Base-by-base conservation (phyloP, 805 yeast genomes). In the Zygosaccharomyces bailii region DNA sequence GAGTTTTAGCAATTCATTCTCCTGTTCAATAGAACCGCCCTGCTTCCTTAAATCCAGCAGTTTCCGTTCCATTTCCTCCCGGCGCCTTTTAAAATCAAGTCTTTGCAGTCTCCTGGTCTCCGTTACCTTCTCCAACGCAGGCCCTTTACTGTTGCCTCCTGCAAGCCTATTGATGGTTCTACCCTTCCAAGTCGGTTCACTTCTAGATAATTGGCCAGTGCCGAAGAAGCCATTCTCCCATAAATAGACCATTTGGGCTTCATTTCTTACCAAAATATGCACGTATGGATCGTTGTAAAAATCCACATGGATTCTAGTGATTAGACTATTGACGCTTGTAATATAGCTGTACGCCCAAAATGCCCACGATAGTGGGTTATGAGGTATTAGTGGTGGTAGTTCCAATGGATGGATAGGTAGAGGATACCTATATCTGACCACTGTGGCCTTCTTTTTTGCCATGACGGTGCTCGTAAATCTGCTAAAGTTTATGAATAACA, bases 171-270 rank as follows among this genome's bases (percentile, higher is more conserved):
- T 70, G 24, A 68, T 65, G 1, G 87, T 79, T 43, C 97, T 72
- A n/a, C 69, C 71, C 35, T 60, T 65, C 97, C 98, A 93, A 0
- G 96, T 79, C 0, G 99, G 96, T 59, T 93, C 97, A 45, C 95
- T 84, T 51, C 99, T 72, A 27, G 96, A 86, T 35, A 89, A 68
- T 2, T 78, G 76, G 2, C 98, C 99, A 58, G 91, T 93, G 5
- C 99, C 99, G 60, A 88, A 93, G 59, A 89, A 93, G 1, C 99
- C 99, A 53, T 75, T 75, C 13, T 71, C 65, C 98, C 98, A 93
- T 2, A 93, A 66, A 31, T 65, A 64, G 16, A 56, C 52, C 79
- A 83, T 82, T 24, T 74, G 80, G 0, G 57, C 51, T 1, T 63
- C 64, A 34, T 71, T 69, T 2, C 50, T 52, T 3, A 84, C 74